Conservation (phyloP, 192 early-diverging fungal genomes). For the Rhizoclosmatium globosum region DNA sequence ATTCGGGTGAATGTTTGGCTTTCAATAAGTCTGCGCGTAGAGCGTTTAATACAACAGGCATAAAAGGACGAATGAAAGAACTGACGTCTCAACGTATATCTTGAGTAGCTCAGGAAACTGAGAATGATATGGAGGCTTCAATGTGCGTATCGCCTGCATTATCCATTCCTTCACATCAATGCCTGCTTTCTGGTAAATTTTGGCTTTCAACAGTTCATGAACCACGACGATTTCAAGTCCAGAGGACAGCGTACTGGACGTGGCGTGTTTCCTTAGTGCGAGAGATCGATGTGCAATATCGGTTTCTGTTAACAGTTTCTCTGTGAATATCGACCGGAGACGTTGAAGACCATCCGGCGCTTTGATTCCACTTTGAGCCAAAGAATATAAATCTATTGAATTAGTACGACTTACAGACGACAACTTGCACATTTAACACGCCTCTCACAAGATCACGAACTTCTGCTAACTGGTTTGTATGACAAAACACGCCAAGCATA, state of each 20-base stretch:
- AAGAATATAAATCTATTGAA: background rate
- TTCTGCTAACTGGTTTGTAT: conserved; percentile 35
- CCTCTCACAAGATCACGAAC: conserved; percentile 16
- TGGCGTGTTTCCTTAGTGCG: background rate
- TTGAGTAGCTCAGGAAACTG: conserved; percentile 25
- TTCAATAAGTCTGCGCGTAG: background rate
- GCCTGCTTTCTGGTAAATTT: conserved; percentile 4
- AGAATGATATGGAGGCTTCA: conserved; percentile 11
- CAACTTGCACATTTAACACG: conserved; percentile 13
- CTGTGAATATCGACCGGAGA: conserved; percentile 24
- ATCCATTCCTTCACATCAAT: conserved; percentile 40
- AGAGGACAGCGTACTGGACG: too few relatives aligned
- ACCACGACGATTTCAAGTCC: conserved; percentile 21
- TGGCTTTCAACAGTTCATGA: conserved; percentile 35
- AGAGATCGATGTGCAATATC: conserved; percentile 34
- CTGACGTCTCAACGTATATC: conserved; percentile 30
- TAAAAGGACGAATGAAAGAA: background rate
- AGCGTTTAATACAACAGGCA: background rate
- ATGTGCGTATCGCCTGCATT: background rate
- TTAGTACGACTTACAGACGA: background rate
- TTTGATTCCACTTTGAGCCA: background rate
- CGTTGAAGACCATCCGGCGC: conserved; percentile 15
- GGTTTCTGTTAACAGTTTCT: conserved; percentile 25
- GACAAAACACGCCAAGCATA: conserved; percentile 37
- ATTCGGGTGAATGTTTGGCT: conserved; percentile 13